Base-by-base conservation (phyloP, 257 asterid genomes). In the Capsicum chinense region DNA sequence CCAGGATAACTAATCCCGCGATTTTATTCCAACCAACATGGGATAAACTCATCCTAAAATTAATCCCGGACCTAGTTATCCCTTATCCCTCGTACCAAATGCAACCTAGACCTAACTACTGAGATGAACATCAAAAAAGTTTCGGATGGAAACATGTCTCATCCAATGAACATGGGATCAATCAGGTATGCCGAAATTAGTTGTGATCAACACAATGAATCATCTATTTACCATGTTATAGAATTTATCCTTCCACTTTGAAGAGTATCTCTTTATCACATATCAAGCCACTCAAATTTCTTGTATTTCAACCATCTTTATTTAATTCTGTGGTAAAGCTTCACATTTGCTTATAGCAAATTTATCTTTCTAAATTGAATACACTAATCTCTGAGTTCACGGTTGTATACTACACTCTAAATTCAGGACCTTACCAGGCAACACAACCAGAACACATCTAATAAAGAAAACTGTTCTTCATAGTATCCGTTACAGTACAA, bases 391-490 rank as follows among this genome's bases (percentile, higher is more conserved):
- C 63, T 26, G 33, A 52, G 47, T 76, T 52, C 81, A 76, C 14
- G 13, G 81, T 76, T 52, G 81, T 76, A 52, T 62, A 21, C 26
- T 21, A 76, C 12, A 76, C 62, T 21, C 62, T 26, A 76, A 76
- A 76, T 52, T 76, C 63, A 52, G 81, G 81, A 52, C 47, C 44
- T 21, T 52, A 74, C 62, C 81, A 52, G 63, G 62, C 5, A 52
- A 76, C 14, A 13, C 47, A 50, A 50, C 21, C 60, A 76, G 63
- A 10, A n/a, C 11, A 19, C 9, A 73, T 73, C 58, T 21, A 39
- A 39, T 73, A 73, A 73, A 73, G 5, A 73, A 3, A 11, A 47
- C 21, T 21, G 12, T 50, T 76, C 47, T 26, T 44, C 47, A 7
- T 12, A 21, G 2, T 50, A 14, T 44, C 48, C 48, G 48, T 14